Percentiles rank a stretch among this genome's conserved stretches.
Conservation (phyloP, 2,329 filamentous ascomycete genomes). For the Teratosphaeria nubilosa region DNA sequence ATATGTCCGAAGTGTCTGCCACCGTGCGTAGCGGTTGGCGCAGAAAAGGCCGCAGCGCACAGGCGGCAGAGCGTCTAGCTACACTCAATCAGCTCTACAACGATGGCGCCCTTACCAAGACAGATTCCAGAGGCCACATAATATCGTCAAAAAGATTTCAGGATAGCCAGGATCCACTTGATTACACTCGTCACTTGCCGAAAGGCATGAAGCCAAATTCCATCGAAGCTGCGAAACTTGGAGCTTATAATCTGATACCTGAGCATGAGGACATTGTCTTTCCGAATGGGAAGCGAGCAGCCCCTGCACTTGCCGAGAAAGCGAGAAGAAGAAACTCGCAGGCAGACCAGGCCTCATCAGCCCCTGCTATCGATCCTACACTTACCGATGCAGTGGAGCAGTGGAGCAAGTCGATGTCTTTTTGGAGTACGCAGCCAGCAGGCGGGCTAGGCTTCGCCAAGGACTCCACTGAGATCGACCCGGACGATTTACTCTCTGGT, state of each 20-base stretch:
- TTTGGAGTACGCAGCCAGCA: background rate
- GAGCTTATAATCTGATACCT: background rate
- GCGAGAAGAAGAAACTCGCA: background rate
- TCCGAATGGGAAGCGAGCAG: background rate
- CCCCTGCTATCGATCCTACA: background rate
- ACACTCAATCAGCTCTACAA: background rate
- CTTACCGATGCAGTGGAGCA: background rate
- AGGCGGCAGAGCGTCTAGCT: background rate
- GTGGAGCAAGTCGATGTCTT: background rate
- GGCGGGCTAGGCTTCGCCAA: background rate
- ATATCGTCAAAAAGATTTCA: background rate
- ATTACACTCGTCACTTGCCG: background rate
- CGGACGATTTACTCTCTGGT: background rate
- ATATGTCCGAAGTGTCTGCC: background rate
- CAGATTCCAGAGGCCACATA: background rate
- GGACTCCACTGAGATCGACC: background rate
- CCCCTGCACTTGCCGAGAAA: background rate
- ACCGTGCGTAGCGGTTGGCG: background rate
- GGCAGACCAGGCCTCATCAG: background rate
- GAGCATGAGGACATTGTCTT: background rate
- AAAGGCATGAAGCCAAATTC: background rate
- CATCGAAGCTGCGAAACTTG: background rate
- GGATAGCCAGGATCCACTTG: background rate
- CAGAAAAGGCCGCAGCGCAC: background rate
- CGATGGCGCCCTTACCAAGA: background rate